These are phyloP conservation scores for Neopestalotiopsis clavispora DNA, from an alignment of 2,329 filamentous ascomycete genomes.

Conservation along the genomic window DNA sequence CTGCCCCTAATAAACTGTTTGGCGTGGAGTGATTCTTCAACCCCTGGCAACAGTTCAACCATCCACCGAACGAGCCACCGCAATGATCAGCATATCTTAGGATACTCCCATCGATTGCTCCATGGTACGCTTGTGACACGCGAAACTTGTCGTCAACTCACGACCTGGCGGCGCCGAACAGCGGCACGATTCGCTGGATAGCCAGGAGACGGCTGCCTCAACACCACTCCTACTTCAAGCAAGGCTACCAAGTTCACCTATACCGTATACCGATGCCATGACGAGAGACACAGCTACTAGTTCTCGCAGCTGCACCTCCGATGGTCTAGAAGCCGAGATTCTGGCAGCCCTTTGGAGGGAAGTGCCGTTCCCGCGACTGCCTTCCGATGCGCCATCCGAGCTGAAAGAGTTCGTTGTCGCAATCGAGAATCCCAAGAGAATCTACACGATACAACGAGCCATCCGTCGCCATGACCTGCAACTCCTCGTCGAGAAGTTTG, in stretches of 20 bases:
- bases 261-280: conserved; percentile 46
- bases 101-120: neutral
- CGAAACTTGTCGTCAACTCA: neutral
- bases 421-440: conserved; percentile 64
- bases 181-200: neutral
- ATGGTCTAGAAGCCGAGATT: conserved; percentile 49
- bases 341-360: conserved; percentile 66
- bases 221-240: neutral
- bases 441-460: conserved; percentile 66
- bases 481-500: conserved; percentile 73
- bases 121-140: neutral
- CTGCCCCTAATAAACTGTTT: neutral
- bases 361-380: conserved; percentile 63
- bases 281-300: conserved; percentile 49
- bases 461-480: conserved; percentile 69
- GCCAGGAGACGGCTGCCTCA: neutral
- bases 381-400: conserved; percentile 63
- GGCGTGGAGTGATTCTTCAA: neutral
- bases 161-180: neutral
- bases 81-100: neutral
- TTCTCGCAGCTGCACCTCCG: conserved; percentile 37
- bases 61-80: neutral
- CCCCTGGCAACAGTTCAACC: neutral
- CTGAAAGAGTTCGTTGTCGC: conserved; percentile 60
- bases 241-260: neutral